Base-by-base conservation (phyloP, 2,329 filamentous ascomycete genomes). In the Meredithiella fracta region DNA sequence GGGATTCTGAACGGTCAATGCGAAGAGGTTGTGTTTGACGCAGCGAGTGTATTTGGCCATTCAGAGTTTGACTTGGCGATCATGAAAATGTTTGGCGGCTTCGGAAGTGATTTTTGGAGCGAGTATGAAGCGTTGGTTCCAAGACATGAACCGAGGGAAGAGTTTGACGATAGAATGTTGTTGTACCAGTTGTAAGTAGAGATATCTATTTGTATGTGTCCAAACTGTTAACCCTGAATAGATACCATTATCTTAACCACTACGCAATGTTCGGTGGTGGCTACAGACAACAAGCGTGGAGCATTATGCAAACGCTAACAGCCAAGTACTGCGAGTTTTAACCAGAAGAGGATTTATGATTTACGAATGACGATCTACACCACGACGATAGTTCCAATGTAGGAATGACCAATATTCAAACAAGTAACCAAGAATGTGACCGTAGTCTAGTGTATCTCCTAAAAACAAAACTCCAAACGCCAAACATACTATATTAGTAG, bases 71-170 rank as follows among this genome's bases (percentile, higher is more conserved):
- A 96, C 62, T 71, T 94, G 54, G 91, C 91, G 0, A 95, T 94
- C 61, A 96, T 96, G 89, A 79, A 77, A 53, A 94, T 96, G 89
- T 97, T 96, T 74, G 90, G 90, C 0, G 91, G 91, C 0, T 95
- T 94, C 67, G 81, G 81, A 0, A 63, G 67, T 0, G 67, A 64
- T 1, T 94, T 95, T 63, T 81, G 85, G 73, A 75, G 75, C 31
- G 86, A 92, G 65, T 97, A 96, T 66, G 79, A 86, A 65, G 67
- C 71, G 40, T 64, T 88, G 23, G 80, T 90, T 50, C 84, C 85
- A 0, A 94, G 85, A 70, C 82, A 84, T 7, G 86, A 94, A 65
- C 90, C 90, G 0, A 75, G 73, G 9, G 79, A 77, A 9, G 90
- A 97, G 71, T 95, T 86, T 72, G 81, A 85, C n/a, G 90, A 96